Conservation (phyloP, 78 protist genomes). For the Dictyostelium firmibasis region DNA sequence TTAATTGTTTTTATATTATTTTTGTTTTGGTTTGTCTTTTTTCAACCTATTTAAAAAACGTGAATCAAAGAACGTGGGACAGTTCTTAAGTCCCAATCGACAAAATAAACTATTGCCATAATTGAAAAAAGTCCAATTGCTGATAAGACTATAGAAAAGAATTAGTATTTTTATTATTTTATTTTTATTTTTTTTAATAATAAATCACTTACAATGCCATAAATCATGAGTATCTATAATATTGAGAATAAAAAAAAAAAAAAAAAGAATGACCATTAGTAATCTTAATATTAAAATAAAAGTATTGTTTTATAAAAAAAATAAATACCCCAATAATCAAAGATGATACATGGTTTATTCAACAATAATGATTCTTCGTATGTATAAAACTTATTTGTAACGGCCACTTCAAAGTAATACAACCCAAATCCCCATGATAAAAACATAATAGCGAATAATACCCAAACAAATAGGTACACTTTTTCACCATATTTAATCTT, state of each 20-base stretch:
- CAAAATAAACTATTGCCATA: conserved; percentile 51
- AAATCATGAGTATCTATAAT: conserved; percentile 52
- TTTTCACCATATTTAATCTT: conserved; percentile 65
- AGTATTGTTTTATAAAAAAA: background rate
- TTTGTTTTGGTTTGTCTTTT: background rate
- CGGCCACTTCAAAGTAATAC: conserved; percentile 64
- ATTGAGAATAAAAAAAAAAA: background rate
- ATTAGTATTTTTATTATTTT: background rate
- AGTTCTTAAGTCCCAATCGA: conserved; percentile 53
- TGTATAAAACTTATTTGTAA: conserved; percentile 62
- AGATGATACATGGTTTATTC: conserved; percentile 61
- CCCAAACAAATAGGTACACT: conserved; percentile 43
- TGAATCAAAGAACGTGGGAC: conserved; percentile 58
- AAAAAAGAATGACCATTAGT: background rate
- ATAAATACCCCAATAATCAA: conserved; percentile 6
- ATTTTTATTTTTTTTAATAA: background rate
- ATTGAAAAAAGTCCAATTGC: conserved; percentile 58
- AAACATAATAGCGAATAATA: conserved; percentile 45
- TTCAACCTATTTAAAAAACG: conserved; percentile 9
- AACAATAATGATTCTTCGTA: conserved; percentile 41
- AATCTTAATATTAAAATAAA: background rate
- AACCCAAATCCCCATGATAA: conserved; percentile 64
- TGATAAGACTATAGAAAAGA: background rate
- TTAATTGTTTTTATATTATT: background rate
- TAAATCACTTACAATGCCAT: conserved; percentile 34